phyloP scores from a whole-genome alignment of 306 rosid genomes.

The Parietaria judaica region DNA sequence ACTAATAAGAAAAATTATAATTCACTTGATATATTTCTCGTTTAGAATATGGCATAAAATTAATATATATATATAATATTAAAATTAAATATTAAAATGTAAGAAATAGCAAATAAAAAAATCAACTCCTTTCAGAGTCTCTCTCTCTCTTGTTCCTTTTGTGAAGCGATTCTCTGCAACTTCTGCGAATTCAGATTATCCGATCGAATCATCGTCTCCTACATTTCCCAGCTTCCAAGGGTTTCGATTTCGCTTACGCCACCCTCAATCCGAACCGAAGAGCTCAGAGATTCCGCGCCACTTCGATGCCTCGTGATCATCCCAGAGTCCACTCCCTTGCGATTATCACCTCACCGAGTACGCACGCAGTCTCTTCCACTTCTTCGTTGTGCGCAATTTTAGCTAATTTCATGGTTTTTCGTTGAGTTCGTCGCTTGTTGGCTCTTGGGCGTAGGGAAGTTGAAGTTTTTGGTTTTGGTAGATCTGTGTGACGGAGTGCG shows the following conservation, averaged over 20 bases:
- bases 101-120: background rate
- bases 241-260: constrained; percentile 18
- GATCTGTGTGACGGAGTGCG: constrained; percentile 54
- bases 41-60: too few species aligned
- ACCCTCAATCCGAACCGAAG: constrained; percentile 2
- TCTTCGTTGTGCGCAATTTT: constrained; percentile 22
- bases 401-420: constrained; percentile 25
- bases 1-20: too few species aligned
- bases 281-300: constrained; percentile 21
- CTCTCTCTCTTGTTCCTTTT: constrained; percentile 8
- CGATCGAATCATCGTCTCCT: constrained; percentile 31
- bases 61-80: background rate
- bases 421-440: constrained; percentile 25
- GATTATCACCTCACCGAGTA: constrained; percentile 33
- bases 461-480: constrained; percentile 25
- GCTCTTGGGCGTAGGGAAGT: constrained; percentile 11
- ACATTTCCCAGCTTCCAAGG: constrained; percentile 31
- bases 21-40: too few species aligned
- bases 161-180: constrained; percentile 54
- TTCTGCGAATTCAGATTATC: constrained; percentile 37
- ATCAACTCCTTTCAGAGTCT: constrained; percentile 7
- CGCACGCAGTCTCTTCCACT: constrained; percentile 17
- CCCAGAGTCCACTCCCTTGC: constrained; percentile 37
- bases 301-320: constrained; percentile 46
- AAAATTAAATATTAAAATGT: background rate